Evolutionary conservation across 371 early-diverging fungal species (phyloP).

Genomic region (Sporodiniella umbellata): DNA sequence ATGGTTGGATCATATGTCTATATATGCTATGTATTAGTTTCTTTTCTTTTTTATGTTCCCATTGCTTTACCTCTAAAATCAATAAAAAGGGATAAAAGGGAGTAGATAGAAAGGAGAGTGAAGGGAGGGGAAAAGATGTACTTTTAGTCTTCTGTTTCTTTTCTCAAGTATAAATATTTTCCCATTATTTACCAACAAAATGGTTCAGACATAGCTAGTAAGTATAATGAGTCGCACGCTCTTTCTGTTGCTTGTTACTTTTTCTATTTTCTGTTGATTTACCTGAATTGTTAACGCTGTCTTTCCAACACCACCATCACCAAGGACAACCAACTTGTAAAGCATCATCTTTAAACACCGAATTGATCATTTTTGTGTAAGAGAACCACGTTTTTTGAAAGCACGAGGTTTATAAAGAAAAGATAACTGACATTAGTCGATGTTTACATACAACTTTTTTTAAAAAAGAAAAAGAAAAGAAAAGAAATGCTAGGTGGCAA

Average conservation of each 20-base stretch:
- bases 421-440: neutral
- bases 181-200: slow-evolving; percentile 59
- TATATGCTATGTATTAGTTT: neutral
- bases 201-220: slow-evolving; percentile 69
- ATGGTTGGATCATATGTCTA: slow-evolving; percentile 40
- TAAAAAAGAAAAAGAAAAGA: too few species aligned
- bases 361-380: slow-evolving; percentile 1
- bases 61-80: slow-evolving; percentile 58
- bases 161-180: neutral
- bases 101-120: neutral
- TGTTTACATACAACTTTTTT: too few species aligned
- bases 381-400: slow-evolving; percentile 1
- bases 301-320: slow-evolving; percentile 58
- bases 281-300: slow-evolving; percentile 38
- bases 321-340: slow-evolving; percentile 56
- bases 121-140: too few species aligned
- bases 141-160: neutral
- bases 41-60: slow-evolving; percentile 55
- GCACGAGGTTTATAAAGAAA: neutral
- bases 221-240: neutral
- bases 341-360: slow-evolving; percentile 47
- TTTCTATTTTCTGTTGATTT: neutral
- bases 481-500: too few species aligned
- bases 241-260: neutral
- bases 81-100: neutral